phyloP scores from a whole-genome alignment of 176 grass and related monocot species.

The Oryza coarctata region DNA sequence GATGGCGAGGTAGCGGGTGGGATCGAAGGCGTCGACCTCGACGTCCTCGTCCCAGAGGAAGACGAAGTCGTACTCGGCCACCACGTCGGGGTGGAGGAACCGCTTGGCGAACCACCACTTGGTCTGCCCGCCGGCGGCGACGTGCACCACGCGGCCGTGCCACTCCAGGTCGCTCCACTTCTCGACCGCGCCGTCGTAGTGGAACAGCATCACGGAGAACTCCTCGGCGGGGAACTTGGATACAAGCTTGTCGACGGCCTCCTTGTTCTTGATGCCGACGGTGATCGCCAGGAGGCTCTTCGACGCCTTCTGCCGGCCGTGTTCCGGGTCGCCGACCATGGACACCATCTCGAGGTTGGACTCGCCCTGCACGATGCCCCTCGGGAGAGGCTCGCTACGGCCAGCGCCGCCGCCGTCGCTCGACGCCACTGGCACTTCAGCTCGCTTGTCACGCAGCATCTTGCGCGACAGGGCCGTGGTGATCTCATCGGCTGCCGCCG shows the following conservation, averaged over 20 bases:
- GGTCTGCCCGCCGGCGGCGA: conserved; percentile 61
- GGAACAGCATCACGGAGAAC: conserved; percentile 75
- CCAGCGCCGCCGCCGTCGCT: conserved; percentile 48
- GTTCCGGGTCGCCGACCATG: conserved; percentile 44
- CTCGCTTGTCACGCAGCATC: neutral
- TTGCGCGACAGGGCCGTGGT: too few relatives aligned
- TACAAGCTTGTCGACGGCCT: conserved; percentile 61
- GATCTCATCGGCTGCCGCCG: too few relatives aligned
- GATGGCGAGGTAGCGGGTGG: conserved; percentile 53
- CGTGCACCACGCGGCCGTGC: conserved; percentile 50
- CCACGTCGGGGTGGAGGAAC: conserved; percentile 79
- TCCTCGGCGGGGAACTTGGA: conserved; percentile 54
- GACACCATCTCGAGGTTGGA: conserved; percentile 74
- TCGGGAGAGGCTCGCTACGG: conserved; percentile 42
- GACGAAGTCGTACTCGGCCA: conserved; percentile 67
- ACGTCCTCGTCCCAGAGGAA: conserved; percentile 94
- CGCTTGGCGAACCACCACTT: conserved; percentile 93
- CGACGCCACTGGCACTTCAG: conserved; percentile 17
- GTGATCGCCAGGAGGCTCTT: conserved; percentile 82
- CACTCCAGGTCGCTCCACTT: conserved; percentile 64
- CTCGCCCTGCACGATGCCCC: conserved; percentile 64
- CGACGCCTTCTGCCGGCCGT: neutral
- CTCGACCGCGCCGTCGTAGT: conserved; percentile 79
- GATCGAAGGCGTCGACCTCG: conserved; percentile 64
- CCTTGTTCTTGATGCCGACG: conserved; percentile 78